Conservation (phyloP, 2,329 filamentous ascomycete genomes). For the Phyllosticta citrichinensis region DNA sequence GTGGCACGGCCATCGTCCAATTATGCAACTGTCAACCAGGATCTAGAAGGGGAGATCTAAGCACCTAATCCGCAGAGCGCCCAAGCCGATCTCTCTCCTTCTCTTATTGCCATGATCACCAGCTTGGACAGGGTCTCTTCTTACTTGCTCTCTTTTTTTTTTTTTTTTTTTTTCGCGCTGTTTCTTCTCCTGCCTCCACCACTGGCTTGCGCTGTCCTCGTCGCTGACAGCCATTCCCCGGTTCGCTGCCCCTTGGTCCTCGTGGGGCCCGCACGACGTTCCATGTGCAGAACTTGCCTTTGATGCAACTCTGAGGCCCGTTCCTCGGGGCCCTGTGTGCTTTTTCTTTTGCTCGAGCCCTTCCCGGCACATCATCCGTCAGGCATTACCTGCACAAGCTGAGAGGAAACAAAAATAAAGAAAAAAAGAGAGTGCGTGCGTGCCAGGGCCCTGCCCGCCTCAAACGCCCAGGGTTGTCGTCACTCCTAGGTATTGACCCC, state of each 20-base stretch:
- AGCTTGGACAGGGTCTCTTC: slow-evolving; percentile 9
- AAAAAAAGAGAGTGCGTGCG: not conserved
- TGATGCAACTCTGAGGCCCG: slow-evolving; percentile 9
- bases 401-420: not conserved
- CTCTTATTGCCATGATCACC: slow-evolving; percentile 11
- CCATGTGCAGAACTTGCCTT: slow-evolving; percentile 5
- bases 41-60: slow-evolving; percentile 10
- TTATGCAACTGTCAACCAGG: slow-evolving; percentile 10
- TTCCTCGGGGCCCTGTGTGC: not conserved
- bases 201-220: not conserved
- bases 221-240: not conserved
- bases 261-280: not conserved
- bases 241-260: not conserved
- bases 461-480: slow-evolving; percentile 7
- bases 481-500: slow-evolving; percentile 7
- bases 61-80: slow-evolving; percentile 7
- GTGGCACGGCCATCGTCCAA: slow-evolving; percentile 10
- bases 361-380: not conserved
- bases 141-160: not conserved
- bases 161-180: too few species aligned
- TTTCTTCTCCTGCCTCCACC: not conserved
- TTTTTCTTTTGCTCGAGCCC: not conserved
- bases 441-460: slow-evolving; percentile 1
- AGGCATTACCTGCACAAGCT: not conserved
- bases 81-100: slow-evolving; percentile 8